Evolutionary conservation across 495 filamentous ascomycete genomes (phyloP).

Genomic region (Terfezia claveryi): DNA sequence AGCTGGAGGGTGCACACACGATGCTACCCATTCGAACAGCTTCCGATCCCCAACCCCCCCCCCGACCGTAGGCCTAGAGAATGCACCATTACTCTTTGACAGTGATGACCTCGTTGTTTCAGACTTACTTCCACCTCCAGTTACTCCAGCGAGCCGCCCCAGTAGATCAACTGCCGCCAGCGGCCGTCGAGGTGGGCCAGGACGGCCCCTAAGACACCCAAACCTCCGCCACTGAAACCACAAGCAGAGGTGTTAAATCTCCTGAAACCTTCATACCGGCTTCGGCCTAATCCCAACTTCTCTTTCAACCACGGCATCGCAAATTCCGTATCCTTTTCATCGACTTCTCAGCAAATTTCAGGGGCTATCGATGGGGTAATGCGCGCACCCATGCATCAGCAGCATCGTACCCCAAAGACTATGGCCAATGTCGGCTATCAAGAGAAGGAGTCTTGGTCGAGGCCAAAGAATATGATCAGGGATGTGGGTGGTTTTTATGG

Average conservation of each 20-base stretch:
- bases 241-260: constrained; percentile 32
- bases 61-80: neutral
- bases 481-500: constrained; percentile 45
- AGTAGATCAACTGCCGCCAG: neutral
- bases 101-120: neutral
- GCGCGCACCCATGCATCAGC: neutral
- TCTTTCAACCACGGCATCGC: neutral
- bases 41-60: neutral
- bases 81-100: neutral
- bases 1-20: neutral
- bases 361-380: neutral
- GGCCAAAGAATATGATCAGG: constrained; percentile 60
- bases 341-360: neutral
- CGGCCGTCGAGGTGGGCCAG: neutral
- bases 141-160: neutral
- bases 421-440: constrained; percentile 62
- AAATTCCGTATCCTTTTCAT: neutral
- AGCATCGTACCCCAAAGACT: neutral
- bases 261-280: constrained; percentile 35
- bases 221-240: neutral
- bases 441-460: constrained; percentile 64
- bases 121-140: neutral
- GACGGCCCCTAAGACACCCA: neutral
- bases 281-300: neutral
- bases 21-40: neutral